Percentiles rank a stretch among this genome's conserved stretches.
Evolutionary conservation across 2,329 filamentous ascomycete genomes (phyloP).

Genomic region (Didymella segeticola): DNA sequence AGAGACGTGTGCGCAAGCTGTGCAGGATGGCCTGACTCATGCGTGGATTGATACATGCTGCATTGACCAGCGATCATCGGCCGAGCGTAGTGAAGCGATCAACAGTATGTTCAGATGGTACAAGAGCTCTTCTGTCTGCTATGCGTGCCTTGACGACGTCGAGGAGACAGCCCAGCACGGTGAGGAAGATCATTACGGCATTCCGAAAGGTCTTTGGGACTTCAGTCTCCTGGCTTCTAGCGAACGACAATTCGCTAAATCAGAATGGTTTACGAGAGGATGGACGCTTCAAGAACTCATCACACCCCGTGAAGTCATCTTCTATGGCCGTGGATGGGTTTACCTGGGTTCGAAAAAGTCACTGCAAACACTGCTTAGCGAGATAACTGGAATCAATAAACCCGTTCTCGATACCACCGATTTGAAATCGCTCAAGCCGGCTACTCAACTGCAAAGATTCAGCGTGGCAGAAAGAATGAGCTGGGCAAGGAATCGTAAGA

Average conservation of each 20-base stretch:
- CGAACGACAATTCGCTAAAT: background rate
- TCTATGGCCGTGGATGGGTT: background rate
- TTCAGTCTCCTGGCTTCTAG: no score
- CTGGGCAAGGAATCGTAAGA: background rate
- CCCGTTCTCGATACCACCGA: no score
- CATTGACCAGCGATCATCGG: slow-evolving; percentile 19
- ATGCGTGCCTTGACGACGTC: slow-evolving; percentile 6
- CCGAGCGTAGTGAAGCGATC: slow-evolving; percentile 22
- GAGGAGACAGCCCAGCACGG: background rate
- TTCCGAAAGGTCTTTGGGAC: background rate
- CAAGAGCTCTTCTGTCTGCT: slow-evolving; percentile 9
- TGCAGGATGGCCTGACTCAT: background rate
- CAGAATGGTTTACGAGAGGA: background rate
- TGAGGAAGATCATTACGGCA: background rate
- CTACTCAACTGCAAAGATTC: background rate
- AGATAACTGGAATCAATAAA: background rate
- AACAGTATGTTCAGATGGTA: slow-evolving; percentile 27
- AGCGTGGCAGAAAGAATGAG: background rate
- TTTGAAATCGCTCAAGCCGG: no score
- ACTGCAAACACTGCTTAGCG: background rate
- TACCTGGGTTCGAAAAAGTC: background rate
- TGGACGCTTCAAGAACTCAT: background rate
- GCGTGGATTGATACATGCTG: slow-evolving; percentile 16
- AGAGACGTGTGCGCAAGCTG: background rate
- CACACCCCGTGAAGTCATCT: background rate